Conservation (phyloP, 2,329 filamentous ascomycete species). For the Aspergillus pseudoterreus region DNA sequence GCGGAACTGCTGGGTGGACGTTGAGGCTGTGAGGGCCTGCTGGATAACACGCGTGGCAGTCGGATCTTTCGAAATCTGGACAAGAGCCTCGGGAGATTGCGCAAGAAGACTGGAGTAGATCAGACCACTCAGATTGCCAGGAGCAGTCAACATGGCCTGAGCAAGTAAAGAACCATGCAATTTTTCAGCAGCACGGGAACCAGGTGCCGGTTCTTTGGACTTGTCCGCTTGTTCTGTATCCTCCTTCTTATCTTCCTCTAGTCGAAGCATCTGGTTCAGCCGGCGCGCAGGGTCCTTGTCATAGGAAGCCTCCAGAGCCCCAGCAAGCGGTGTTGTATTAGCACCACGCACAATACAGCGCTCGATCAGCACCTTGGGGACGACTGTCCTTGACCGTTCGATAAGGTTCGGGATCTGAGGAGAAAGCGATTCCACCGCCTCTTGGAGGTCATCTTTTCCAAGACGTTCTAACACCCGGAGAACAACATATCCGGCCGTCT, state of each 20-base stretch:
- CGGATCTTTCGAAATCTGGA: constrained; percentile 63
- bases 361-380: constrained; percentile 79
- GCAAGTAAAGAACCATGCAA: constrained; percentile 80
- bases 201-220: constrained; percentile 8
- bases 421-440: constrained; percentile 67
- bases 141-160: constrained; percentile 71
- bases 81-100: constrained; percentile 52
- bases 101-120: constrained; percentile 69
- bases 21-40: constrained; percentile 55
- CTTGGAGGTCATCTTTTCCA: constrained; percentile 77
- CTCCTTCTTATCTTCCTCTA: constrained; percentile 49
- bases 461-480: constrained; percentile 78
- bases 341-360: constrained; percentile 68
- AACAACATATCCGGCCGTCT: constrained; percentile 83
- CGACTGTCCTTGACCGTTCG: constrained; percentile 69
- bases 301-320: constrained; percentile 57
- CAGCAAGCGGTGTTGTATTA: constrained; percentile 54
- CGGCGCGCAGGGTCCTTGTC: constrained; percentile 48
- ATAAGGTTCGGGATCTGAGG: constrained; percentile 72
- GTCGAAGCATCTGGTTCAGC: constrained; percentile 58
- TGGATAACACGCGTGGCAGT: constrained; percentile 62
- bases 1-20: constrained; percentile 53
- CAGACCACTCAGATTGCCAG: constrained; percentile 64
- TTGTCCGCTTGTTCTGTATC: constrained; percentile 45
- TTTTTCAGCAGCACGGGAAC: constrained; percentile 50